Conservation (phyloP, 2,329 filamentous ascomycete species). For the Fusarium hostae region DNA sequence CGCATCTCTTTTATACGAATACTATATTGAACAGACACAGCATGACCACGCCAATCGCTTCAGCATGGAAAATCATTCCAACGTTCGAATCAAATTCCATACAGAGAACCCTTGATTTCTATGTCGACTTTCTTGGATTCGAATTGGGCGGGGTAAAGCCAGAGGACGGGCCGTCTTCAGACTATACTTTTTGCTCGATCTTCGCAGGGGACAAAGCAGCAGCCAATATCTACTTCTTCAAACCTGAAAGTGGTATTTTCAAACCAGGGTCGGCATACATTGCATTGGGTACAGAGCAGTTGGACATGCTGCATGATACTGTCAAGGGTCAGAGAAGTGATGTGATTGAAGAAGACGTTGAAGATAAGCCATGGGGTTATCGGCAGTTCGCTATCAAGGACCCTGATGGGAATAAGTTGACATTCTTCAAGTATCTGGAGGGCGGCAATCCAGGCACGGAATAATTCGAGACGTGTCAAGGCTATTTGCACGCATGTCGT, state of each 20-base stretch:
- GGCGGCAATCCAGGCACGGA: slow-evolving; percentile 25
- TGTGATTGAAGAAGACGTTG: slow-evolving; percentile 17
- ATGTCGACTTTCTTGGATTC: slow-evolving; percentile 24
- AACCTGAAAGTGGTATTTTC: slow-evolving; percentile 1
- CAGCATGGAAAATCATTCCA: slow-evolving; percentile 32
- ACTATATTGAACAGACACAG: neutral
- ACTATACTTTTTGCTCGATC: slow-evolving; percentile 29
- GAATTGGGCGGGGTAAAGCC: slow-evolving; percentile 16
- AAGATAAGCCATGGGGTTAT: slow-evolving; percentile 30
- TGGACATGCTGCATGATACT: slow-evolving; percentile 17
- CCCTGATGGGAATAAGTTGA: slow-evolving; percentile 27
- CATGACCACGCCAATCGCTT: slow-evolving; percentile 22
- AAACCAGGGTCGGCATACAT: slow-evolving; percentile 27
- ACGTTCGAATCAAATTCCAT: slow-evolving; percentile 31
- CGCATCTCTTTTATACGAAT: slow-evolving; percentile 28
- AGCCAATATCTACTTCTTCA: slow-evolving; percentile 36
- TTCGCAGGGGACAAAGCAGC: slow-evolving; percentile 25
- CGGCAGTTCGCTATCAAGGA: slow-evolving; percentile 32
- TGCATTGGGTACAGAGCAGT: slow-evolving; percentile 18
- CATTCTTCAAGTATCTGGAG: slow-evolving; percentile 33
- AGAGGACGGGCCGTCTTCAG: slow-evolving; percentile 7
- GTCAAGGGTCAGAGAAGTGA: slow-evolving; percentile 14
- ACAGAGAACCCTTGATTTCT: slow-evolving; percentile 17
- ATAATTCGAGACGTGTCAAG: neutral
- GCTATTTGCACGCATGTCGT: neutral